Conservation (phyloP, 768 basidiomycete genomes). For the Saitozyma podzolica region DNA sequence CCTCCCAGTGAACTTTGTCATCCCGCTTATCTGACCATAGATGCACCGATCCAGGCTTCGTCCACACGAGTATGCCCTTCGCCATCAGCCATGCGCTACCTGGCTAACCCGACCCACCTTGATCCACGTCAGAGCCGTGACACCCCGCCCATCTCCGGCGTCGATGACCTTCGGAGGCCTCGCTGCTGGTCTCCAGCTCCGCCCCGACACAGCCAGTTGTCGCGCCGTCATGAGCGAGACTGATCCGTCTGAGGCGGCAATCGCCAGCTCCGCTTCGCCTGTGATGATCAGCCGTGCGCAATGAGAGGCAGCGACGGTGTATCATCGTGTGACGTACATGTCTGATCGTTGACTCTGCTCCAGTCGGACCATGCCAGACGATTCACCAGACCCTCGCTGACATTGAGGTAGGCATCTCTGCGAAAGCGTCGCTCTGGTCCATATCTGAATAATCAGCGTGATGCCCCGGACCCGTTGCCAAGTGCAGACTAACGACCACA, state of each 20-base stretch:
- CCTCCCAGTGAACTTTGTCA: constrained; percentile 18
- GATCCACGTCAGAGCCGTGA: constrained; percentile 30
- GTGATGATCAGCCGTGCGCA: constrained; percentile 1
- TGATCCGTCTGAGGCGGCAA: constrained; percentile 28
- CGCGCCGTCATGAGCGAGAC: constrained; percentile 9
- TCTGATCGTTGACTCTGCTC: constrained; percentile 10
- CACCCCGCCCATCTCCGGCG: constrained; percentile 19
- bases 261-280: constrained; percentile 22
- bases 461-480: neutral
- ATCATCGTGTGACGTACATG: constrained; percentile 17
- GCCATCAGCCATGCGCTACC: neutral
- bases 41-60: constrained; percentile 36
- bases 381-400: constrained; percentile 18
- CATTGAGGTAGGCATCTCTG: neutral
- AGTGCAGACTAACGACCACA: constrained; percentile 32
- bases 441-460: constrained; percentile 14
- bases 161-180: constrained; percentile 7
- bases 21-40: constrained; percentile 12
- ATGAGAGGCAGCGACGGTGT: neutral
- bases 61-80: constrained; percentile 32
- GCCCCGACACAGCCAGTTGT: neutral
- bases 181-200: constrained; percentile 14
- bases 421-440: constrained; percentile 20
- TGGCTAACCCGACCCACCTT: constrained; percentile 16
- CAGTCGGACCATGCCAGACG: constrained; percentile 38